A percentile compares a stretch with the other conserved stretches of the same genome.
phyloP scores from a whole-genome alignment of 257 asterid species.

The Gentiana macrophylla region DNA sequence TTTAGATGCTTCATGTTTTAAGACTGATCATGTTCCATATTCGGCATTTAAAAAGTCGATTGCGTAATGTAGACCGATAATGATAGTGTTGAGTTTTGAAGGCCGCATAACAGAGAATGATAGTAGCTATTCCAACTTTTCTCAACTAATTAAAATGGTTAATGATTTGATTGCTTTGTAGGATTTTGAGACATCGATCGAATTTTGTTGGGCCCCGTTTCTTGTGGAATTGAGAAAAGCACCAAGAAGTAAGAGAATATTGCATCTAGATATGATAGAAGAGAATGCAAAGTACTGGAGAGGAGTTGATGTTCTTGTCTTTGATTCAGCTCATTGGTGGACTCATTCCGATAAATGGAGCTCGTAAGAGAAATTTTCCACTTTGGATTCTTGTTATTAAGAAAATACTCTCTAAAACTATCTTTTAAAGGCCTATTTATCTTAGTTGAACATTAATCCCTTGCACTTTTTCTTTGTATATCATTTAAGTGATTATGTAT shows the following conservation, averaged over 20 bases:
- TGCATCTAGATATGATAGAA: slow-evolving; percentile 75
- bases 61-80: too few relatives aligned
- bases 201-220: slow-evolving; percentile 87
- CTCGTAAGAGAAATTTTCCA: slow-evolving; percentile 36
- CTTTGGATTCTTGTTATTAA: background rate
- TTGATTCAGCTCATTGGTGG: slow-evolving; percentile 98
- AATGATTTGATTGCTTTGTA: slow-evolving; percentile 6
- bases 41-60: too few relatives aligned
- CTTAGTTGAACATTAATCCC: too few relatives aligned
- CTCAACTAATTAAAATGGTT: background rate
- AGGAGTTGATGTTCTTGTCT: slow-evolving; percentile 73
- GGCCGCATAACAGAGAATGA: background rate
- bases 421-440: too few relatives aligned
- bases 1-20: background rate
- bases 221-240: slow-evolving; percentile 68
- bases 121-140: background rate
- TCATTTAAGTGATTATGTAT: too few relatives aligned
- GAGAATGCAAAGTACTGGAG: slow-evolving; percentile 92
- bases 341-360: slow-evolving; percentile 67
- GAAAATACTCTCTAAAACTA: too few relatives aligned
- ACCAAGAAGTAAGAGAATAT: slow-evolving; percentile 40
- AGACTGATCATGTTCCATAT: background rate
- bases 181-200: slow-evolving; percentile 90
- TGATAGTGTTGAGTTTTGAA: too few relatives aligned
- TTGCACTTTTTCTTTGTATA: too few relatives aligned